Conservation (phyloP, 495 filamentous ascomycete species). For the Apodospora peruviana region DNA sequence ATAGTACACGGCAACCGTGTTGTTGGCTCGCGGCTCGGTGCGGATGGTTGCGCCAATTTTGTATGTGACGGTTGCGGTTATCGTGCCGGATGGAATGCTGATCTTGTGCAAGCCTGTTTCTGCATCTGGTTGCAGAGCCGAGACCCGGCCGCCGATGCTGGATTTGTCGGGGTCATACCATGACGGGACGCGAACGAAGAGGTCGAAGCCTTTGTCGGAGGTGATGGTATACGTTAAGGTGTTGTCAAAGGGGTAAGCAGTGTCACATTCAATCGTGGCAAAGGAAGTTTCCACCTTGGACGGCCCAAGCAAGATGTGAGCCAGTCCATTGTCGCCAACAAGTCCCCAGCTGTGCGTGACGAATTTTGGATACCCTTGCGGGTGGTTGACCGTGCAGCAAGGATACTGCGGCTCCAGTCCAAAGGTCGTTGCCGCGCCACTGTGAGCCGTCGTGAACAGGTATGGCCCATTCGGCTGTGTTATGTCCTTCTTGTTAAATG, state of each 20-base stretch:
- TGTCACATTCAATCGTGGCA: conserved; percentile 28
- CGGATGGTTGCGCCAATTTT: conserved; percentile 21
- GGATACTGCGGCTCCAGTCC: conserved; percentile 42
- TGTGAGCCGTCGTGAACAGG: conserved; percentile 17
- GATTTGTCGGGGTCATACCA: conserved; percentile 31
- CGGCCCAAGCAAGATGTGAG: conserved; percentile 38
- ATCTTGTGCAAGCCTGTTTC: conserved; percentile 29
- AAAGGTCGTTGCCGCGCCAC: conserved; percentile 26
- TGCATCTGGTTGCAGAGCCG: conserved; percentile 15
- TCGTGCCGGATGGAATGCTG: conserved; percentile 20
- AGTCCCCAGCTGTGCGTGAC: conserved; percentile 27
- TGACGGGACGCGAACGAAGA: conserved; percentile 45
- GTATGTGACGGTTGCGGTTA: conserved; percentile 19
- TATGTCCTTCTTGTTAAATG: conserved; percentile 13
- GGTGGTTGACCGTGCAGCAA: conserved; percentile 62
- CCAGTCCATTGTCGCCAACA: conserved; percentile 28
- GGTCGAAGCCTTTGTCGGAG: conserved; percentile 32
- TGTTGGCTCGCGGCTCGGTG: conserved; percentile 40
- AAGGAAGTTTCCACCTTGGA: conserved; percentile 20
- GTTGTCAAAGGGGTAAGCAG: conserved; percentile 50
- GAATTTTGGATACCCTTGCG: conserved; percentile 57
- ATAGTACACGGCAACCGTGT: conserved; percentile 49
- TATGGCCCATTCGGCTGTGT: conserved; percentile 8
- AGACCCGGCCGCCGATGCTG: conserved; percentile 20
- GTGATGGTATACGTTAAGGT: conserved; percentile 42